phyloP scores from a whole-genome alignment of 1,284 basidiomycete species.

The Afroboletus lepidellus region DNA sequence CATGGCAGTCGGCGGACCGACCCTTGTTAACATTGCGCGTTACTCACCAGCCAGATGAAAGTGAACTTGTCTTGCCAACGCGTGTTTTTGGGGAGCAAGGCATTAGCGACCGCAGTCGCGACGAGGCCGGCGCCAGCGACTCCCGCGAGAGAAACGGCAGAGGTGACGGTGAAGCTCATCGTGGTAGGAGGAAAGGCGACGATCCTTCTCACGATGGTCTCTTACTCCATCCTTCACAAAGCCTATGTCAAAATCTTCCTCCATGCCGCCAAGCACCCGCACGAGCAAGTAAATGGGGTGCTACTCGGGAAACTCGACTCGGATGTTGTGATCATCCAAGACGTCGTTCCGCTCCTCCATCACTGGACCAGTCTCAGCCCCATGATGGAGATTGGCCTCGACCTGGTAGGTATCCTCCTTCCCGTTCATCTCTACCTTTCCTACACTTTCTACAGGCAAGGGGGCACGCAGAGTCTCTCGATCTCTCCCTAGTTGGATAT shows the following conservation, averaged over 20 bases:
- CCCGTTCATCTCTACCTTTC: not conserved
- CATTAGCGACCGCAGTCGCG: slow-evolving; percentile 51
- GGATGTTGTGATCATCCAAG: slow-evolving; percentile 47
- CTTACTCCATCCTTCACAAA: slow-evolving; percentile 50
- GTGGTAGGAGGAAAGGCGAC: not conserved
- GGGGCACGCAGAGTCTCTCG: slow-evolving; percentile 50
- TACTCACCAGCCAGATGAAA: slow-evolving; percentile 70
- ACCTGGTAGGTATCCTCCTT: slow-evolving; percentile 49
- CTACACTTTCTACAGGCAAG: slow-evolving; percentile 42
- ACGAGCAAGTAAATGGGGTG: slow-evolving; percentile 66
- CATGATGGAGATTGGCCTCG: slow-evolving; percentile 78
- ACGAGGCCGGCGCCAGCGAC: slow-evolving; percentile 50
- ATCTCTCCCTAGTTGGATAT: slow-evolving; percentile 60
- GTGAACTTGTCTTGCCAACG: slow-evolving; percentile 61
- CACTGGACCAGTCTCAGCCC: slow-evolving; percentile 77
- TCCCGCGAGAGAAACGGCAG: slow-evolving; percentile 60
- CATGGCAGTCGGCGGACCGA: slow-evolving; percentile 1
- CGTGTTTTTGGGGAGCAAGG: slow-evolving; percentile 59
- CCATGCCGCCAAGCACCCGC: slow-evolving; percentile 73
- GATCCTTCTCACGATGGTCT: slow-evolving; percentile 24
- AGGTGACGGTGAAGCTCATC: slow-evolving; percentile 54
- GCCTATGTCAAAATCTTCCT: slow-evolving; percentile 69
- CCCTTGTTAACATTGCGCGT: not conserved
- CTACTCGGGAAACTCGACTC: slow-evolving; percentile 49
- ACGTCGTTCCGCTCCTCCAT: slow-evolving; percentile 73